Evolutionary conservation across 441 rosid genomes (phyloP), one percentile per base, ranked within the genome.

Genomic region (California macrophylla): DNA sequence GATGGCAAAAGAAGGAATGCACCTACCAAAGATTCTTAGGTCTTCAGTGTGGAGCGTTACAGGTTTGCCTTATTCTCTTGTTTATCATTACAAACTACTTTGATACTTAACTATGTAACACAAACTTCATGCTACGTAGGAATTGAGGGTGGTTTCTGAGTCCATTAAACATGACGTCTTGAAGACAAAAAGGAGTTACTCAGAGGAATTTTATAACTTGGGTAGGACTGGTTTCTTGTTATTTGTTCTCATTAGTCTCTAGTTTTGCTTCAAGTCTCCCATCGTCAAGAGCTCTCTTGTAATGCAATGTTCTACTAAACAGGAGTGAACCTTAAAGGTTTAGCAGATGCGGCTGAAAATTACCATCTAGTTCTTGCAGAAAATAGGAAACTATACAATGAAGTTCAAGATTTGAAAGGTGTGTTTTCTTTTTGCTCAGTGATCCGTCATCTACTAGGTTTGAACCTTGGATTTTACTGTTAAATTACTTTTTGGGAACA

Each of bases 361-460:
- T 87, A 89, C 70, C 87, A 84, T 72, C 68, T 71, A n/a, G 83
- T 84, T 64, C 88, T 87, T 60, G 81, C 77, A 61, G 95, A 89
- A 81, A 89, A 89, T 66, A 75, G 90, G 62, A 85, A 68, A 77
- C 69, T 89, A 75, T 89, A 87, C 78, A 87, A 87, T 76, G 95
- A 87, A 79, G 85, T 87, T 76, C 95, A 89, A 62, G 92, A 89
- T 71, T 64, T 87, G 81, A 89, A 89, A 85, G 95, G 95, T 89
- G 81, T 28, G 67, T 29, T 58, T 25, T 16, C 60, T 61, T 69
- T 67, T 23, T 45, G 52, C 18, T 45, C 12, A 45, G 42, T n/a
- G 20, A 45, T 36, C 10, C 52, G 12, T 12, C 52, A 36, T 36
- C 8, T 36, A 36, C 9, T 8, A 45, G 52, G 18, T 45, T n/a